A percentile compares a stretch with the other conserved stretches of the same genome.
Evolutionary conservation across 2,329 filamentous ascomycete genomes (phyloP).

Genomic region (Claviceps sorghi): DNA sequence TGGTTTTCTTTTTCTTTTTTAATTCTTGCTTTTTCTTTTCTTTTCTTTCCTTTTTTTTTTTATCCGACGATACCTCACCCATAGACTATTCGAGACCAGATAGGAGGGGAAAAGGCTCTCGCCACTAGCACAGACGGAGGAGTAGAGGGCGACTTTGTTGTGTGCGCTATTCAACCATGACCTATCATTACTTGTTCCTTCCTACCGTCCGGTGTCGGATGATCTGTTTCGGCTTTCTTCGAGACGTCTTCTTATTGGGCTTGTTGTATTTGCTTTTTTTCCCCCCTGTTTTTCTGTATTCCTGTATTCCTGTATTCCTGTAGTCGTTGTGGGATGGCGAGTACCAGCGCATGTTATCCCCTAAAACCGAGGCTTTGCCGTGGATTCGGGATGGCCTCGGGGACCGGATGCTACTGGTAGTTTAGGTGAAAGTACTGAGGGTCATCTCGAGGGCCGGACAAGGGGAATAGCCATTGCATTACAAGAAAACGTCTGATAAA

Average conservation of each 20-base stretch:
- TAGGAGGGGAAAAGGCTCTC: conserved; percentile 12
- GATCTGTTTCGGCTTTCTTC: background rate
- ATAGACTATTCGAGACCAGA: conserved; percentile 27
- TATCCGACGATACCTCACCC: conserved; percentile 34
- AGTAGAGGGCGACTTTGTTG: conserved; percentile 4
- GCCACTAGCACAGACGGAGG: conserved; percentile 13
- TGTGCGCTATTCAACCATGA: conserved; percentile 1
- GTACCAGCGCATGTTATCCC: background rate
- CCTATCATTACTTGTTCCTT: conserved; percentile 2
- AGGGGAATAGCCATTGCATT: conserved; percentile 1
- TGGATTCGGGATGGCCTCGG: background rate
- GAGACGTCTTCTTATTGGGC: background rate
- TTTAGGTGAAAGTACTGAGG: background rate
- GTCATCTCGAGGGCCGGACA: background rate
- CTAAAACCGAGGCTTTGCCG: background rate
- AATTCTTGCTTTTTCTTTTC: background rate
- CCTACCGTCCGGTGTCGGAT: conserved; percentile 1
- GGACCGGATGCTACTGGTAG: background rate
- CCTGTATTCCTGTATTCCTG: no score
- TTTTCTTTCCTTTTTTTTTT: background rate
- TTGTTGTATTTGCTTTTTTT: background rate
- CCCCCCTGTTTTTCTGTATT: background rate
- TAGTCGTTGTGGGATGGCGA: background rate
- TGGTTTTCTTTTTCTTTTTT: background rate
- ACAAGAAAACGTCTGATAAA: background rate